Evolutionary conservation across 306 rosid species (phyloP).

Genomic region (Cicer bijugum): DNA sequence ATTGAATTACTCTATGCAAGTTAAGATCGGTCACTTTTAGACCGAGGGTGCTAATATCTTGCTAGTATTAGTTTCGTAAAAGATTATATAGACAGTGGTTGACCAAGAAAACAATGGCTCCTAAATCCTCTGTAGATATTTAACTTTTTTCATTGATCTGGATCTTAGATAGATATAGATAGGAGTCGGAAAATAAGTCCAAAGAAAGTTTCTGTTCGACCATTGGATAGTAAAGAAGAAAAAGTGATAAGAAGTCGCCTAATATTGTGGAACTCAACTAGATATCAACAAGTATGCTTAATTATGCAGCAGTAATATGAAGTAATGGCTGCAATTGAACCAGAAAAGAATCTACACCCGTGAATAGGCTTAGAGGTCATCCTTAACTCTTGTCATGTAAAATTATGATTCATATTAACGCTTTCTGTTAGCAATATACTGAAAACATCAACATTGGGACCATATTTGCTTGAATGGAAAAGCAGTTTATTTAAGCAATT

Average conservation of each 20-base stretch:
- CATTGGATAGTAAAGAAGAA: neutral
- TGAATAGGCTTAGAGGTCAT: constrained; percentile 16
- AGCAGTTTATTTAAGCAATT: neutral
- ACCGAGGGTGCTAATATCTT: constrained; percentile 20
- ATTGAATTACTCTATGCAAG: constrained; percentile 9
- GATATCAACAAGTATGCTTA: neutral
- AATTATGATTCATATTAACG: neutral
- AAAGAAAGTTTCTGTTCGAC: neutral
- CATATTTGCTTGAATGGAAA: neutral
- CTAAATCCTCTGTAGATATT: constrained; percentile 26
- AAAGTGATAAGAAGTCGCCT: neutral
- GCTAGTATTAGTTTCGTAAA: constrained; percentile 8
- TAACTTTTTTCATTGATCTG: neutral
- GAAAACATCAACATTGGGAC: neutral
- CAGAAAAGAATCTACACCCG: constrained; percentile 4
- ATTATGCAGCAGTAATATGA: neutral
- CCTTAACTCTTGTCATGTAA: constrained; percentile 3
- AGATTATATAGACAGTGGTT: constrained; percentile 17
- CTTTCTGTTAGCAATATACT: neutral
- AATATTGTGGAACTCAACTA: neutral
- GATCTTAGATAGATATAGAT: constrained; percentile 4
- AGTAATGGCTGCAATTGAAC: constrained; percentile 6
- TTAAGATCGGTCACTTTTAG: constrained; percentile 29
- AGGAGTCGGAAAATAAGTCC: neutral
- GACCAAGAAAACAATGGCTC: constrained; percentile 10